Base-by-base conservation (phyloP, 1,284 basidiomycete genomes). In the Mycosarcoma mackinlayi region DNA sequence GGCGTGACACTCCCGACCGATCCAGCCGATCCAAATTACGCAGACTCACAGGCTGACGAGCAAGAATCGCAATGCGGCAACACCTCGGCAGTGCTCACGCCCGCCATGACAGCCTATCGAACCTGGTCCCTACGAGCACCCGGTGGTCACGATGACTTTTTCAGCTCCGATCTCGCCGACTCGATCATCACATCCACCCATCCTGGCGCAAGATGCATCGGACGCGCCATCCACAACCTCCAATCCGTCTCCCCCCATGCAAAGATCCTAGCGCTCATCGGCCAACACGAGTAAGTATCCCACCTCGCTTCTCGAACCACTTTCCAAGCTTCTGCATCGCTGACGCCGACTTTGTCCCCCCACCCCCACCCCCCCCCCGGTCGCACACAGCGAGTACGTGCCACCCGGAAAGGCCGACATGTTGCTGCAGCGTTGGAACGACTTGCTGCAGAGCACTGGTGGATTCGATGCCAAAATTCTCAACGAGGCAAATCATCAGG, bases 81-180 rank as follows among this genome's bases (percentile, higher is more conserved):
- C 24, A 40, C 65, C 3, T 49, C 59, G 1, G 69, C 73, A 5
- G 60, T 78, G 4, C 48, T 59, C 3, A 31, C 64, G 0, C 71
- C 75, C 3, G 70, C 79, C 13, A 64, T 73, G 40, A 80, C 79
- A 10, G 79, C 79, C 6, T 81, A 81, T 44, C 77, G 79, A 19
- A 67, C 55, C 10, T 71, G 66, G 49, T 75, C 73, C n/a, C 62
- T 81, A 13, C 63, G 69, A 49, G 73, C 58, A 10, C 40, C 45
- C 4, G 57, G 72, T 10, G 78, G 75, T 6, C 68, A 80, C 54
- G 79, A 81, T 45, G 79, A 81, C 54, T 77, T 74, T 19, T 81
- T 81, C 59, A 73, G 69, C 45, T 61, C 59, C n/a, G 64, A 75
- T 25, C 60, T 80, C 31, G 23, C 27, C 13, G 60, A 76, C 25